phyloP scores from a whole-genome alignment of 2,329 filamentous ascomycete genomes.

The Beauveria bassiana region DNA sequence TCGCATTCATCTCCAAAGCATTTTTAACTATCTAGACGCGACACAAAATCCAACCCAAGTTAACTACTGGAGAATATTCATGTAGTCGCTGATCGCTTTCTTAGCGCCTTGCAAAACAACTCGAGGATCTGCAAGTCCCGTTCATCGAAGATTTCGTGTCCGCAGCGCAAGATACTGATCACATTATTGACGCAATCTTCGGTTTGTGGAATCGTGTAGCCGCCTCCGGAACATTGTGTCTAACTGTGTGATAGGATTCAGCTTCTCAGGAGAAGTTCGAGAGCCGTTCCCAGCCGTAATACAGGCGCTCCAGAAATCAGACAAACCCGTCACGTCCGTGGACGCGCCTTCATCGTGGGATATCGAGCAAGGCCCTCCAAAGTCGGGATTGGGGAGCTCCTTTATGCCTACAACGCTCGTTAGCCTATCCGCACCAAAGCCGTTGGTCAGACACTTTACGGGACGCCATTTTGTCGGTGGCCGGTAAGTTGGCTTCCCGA shows the following conservation, averaged over 20 bases:
- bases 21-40: slow-evolving; percentile 5
- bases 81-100: slow-evolving; percentile 23
- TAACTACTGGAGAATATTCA: not conserved
- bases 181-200: slow-evolving; percentile 89
- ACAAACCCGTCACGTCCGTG: slow-evolving; percentile 74
- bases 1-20: not conserved
- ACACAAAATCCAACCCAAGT: not conserved
- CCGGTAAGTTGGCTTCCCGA: slow-evolving; percentile 42
- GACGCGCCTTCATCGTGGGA: slow-evolving; percentile 95
- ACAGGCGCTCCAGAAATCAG: slow-evolving; percentile 62
- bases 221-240: slow-evolving; percentile 8
- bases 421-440: slow-evolving; percentile 89
- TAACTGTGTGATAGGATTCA: slow-evolving; percentile 56
- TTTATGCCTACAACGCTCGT: slow-evolving; percentile 78
- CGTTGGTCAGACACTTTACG: slow-evolving; percentile 72
- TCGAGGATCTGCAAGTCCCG: slow-evolving; percentile 72
- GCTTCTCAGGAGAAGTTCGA: slow-evolving; percentile 85
- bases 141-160: slow-evolving; percentile 73
- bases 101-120: slow-evolving; percentile 74
- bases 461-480: slow-evolving; percentile 91
- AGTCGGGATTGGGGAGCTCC: slow-evolving; percentile 64
- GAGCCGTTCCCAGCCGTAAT: slow-evolving; percentile 86
- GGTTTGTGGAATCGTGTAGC: slow-evolving; percentile 41
- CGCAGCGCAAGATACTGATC: slow-evolving; percentile 62
- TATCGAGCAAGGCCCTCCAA: slow-evolving; percentile 77